Evolutionary conservation across 805 yeast genomes (phyloP), one percentile per base, ranked within the genome.

Genomic region (Metschnikowia aberdeeniae): DNA sequence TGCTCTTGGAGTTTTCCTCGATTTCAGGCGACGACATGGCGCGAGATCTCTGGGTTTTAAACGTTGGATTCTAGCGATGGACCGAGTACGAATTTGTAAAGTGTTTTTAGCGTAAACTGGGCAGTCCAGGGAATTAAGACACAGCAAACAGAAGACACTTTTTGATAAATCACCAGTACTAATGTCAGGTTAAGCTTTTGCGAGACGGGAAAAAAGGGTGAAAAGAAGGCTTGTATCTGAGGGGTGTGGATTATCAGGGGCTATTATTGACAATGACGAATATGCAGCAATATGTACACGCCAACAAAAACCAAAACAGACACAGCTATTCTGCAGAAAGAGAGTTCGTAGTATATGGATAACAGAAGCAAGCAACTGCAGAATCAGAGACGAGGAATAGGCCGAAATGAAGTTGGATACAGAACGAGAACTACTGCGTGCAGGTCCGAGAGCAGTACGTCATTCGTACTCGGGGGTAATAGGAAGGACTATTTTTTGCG

Each of bases 381-480:
- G 20, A 30, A 17, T 13, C 24, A n/a, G 34, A 29, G 29, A 19
- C 19, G 13, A 13, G 40, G 28, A 10, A 19, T 5, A 22, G 30
- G 34, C 34, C 40, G 33, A 29, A 37, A 20, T 36, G 34, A 29
- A 8, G 33, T 20, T 37, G 34, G 40, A 37, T 37, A 37, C 40
- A 37, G 40, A 37, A 37, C 30, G 42, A 32, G 42, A 19, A 6
- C 35, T 31, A 10, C 27, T 39, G 32, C 29, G 42, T 39, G 42
- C 42, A 39, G 42, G 27, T 34, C 41, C 35, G 34, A 31, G 13
- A 30, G 14, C 29, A 39, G 11, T 39, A 39, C 42, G 30, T 39
- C 42, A 39, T 22, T 29, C 42, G 42, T 39, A 39, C 35, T 12
- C 9, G 42, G 42, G 42, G 22, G 14, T 12, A 31, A 11, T 39